Conservation (phyloP, 2,329 filamentous ascomycete species). For the Ascocoryne sarcoides region DNA sequence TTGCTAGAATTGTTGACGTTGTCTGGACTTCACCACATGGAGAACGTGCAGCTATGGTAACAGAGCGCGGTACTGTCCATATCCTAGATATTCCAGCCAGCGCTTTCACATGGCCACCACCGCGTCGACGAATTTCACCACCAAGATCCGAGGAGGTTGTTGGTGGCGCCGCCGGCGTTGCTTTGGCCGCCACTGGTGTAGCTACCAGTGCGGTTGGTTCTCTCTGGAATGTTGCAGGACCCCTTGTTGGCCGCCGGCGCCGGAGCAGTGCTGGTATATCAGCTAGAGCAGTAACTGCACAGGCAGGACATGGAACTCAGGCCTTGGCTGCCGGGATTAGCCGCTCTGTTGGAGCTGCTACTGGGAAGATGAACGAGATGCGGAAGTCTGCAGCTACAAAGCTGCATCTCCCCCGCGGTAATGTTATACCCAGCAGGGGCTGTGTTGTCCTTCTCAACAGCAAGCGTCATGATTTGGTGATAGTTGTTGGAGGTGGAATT, state of each 20-base stretch:
- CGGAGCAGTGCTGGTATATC: conserved; percentile 27
- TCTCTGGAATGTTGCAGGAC: conserved; percentile 26
- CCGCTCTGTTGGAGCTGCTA: conserved; percentile 60
- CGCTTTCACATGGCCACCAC: conserved; percentile 82
- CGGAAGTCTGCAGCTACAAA: conserved; percentile 67
- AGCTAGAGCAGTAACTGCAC: conserved; percentile 29
- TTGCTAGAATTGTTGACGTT: conserved; percentile 83
- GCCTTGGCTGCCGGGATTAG: conserved; percentile 67
- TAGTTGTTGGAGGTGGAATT: conserved; percentile 55
- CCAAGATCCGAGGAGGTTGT: conserved; percentile 10
- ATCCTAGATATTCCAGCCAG: conserved; percentile 77
- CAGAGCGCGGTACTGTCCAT: conserved; percentile 91
- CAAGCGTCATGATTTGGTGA: conserved; percentile 53
- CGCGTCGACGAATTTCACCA: conserved; percentile 35
- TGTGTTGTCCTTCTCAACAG: conserved; percentile 60
- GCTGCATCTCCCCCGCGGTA: conserved; percentile 57
- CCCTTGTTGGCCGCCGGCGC: conserved; percentile 26
- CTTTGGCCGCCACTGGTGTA: conserved; percentile 35
- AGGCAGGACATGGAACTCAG: conserved; percentile 62
- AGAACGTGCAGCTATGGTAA: conserved; percentile 80
- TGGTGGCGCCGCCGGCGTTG: conserved; percentile 36
- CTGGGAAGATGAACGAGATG: conserved; percentile 62
- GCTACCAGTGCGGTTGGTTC: conserved; percentile 28
- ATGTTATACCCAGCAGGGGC: conserved; percentile 43
- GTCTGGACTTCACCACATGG: conserved; percentile 77